A percentile compares a stretch with the other conserved stretches of the same genome.
These are phyloP conservation scores for Taiozyma sp. DNA, from an alignment of 1,139 yeast genomes.

Conservation along the genomic window DNA sequence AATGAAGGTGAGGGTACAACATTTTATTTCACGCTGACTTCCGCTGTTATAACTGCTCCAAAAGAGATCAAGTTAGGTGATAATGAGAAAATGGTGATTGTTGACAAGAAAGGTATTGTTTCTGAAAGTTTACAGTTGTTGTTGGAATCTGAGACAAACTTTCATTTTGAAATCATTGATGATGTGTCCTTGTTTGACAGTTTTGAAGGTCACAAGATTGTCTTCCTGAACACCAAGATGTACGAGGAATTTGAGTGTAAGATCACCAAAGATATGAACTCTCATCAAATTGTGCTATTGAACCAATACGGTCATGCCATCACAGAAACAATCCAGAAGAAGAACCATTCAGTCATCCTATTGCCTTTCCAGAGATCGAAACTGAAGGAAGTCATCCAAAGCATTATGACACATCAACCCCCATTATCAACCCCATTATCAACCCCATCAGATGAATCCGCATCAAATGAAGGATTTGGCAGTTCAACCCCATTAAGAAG, in stretches of 20 bases:
- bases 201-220: constrained; percentile 4
- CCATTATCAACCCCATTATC: background rate
- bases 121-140: constrained; percentile 32
- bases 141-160: constrained; percentile 16
- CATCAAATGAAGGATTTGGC: background rate
- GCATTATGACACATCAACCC: background rate
- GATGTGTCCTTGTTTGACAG: background rate
- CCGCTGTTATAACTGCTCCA: constrained; percentile 10
- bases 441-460: background rate
- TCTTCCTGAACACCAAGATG: constrained; percentile 8
- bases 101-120: constrained; percentile 32
- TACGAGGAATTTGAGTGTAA: constrained; percentile 2
- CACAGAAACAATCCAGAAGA: constrained; percentile 2
- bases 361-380: constrained; percentile 15
- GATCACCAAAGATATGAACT: background rate
- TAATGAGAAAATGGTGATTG: constrained; percentile 30
- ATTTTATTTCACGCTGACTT: constrained; percentile 34
- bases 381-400: constrained; percentile 2
- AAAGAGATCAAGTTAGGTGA: constrained; percentile 18
- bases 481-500: background rate
- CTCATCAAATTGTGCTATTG: constrained; percentile 6
- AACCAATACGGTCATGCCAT: constrained; percentile 11
- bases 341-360: constrained; percentile 10
- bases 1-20: constrained; percentile 47
- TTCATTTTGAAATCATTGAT: constrained; percentile 3